Evolutionary conservation across 1,284 basidiomycete species (phyloP).

Genomic region (Clitocybe nebularis): DNA sequence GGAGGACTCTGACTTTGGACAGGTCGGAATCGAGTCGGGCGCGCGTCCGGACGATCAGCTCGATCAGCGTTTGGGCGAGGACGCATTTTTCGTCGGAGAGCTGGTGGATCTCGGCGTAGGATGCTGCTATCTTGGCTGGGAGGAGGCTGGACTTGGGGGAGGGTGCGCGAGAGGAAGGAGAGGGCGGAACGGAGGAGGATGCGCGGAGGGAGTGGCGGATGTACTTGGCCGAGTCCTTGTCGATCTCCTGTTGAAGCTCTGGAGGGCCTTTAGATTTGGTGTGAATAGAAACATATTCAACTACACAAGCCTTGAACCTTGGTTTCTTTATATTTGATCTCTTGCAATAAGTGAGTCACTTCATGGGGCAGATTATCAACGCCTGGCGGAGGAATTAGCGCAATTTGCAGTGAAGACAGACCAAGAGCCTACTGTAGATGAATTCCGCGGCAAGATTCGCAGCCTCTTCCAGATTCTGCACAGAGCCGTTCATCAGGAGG

Average conservation of each 20-base stretch:
- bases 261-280: constrained; percentile 1
- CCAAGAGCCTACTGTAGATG: constrained; percentile 51
- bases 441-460: constrained; percentile 67
- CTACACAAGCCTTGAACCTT: constrained; percentile 48
- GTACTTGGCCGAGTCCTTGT: constrained; percentile 53
- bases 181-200: constrained; percentile 25
- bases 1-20: constrained; percentile 48
- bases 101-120: constrained; percentile 51
- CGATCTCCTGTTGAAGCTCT: constrained; percentile 53
- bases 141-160: constrained; percentile 36
- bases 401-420: not conserved
- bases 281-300: too few species aligned
- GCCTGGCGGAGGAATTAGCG: constrained; percentile 29
- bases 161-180: constrained; percentile 27
- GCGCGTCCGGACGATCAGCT: constrained; percentile 49
- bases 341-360: constrained; percentile 65
- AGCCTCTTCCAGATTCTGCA: constrained; percentile 59
- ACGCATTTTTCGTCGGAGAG: constrained; percentile 52
- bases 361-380: constrained; percentile 76
- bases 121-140: constrained; percentile 43
- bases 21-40: constrained; percentile 56
- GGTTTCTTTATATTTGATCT: constrained; percentile 60
- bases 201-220: constrained; percentile 49
- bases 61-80: constrained; percentile 51
- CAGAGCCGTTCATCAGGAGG: constrained; percentile 20